These are phyloP conservation scores for Magnolia officinalis DNA, from an alignment of 164 flowering plant species.

Conservation along the genomic window DNA sequence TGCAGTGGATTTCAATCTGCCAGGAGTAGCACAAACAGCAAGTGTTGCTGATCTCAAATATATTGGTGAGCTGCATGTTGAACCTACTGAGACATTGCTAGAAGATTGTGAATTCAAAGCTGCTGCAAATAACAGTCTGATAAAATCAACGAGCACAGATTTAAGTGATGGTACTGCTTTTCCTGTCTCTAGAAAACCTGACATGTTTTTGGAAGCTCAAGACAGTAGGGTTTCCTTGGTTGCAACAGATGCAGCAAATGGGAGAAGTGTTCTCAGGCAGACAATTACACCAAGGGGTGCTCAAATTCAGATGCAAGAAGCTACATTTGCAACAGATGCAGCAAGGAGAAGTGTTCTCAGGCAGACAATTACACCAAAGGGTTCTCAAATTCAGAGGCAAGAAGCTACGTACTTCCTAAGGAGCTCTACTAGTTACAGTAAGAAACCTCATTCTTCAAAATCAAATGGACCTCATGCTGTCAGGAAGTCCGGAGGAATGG, in stretches of 20 bases:
- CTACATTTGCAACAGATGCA: conserved; percentile 9
- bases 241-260: conserved; percentile 3
- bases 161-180: not conserved
- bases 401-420: conserved; percentile 7
- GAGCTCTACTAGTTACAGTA: conserved; percentile 2
- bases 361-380: conserved; percentile 4
- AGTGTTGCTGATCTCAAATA: not conserved
- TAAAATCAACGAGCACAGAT: not conserved
- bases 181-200: not conserved
- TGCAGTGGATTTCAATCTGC: not conserved
- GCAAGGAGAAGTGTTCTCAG: not conserved
- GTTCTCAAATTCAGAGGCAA: conserved; percentile 7
- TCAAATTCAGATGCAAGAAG: conserved; percentile 6
- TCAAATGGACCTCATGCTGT: conserved; percentile 13
- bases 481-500: conserved; percentile 9
- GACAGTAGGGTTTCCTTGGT: conserved; percentile 4
- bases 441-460: conserved; percentile 11
- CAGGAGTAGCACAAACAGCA: not conserved
- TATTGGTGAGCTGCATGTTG: conserved; percentile 8
- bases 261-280: conserved; percentile 2
- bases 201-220: not conserved
- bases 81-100: not conserved
- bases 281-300: not conserved
- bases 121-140: conserved; percentile 5
- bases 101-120: conserved; percentile 8